These are phyloP conservation scores for Ceriops zippeliana DNA, from an alignment of 345 rosid species.

Conservation along the genomic window DNA sequence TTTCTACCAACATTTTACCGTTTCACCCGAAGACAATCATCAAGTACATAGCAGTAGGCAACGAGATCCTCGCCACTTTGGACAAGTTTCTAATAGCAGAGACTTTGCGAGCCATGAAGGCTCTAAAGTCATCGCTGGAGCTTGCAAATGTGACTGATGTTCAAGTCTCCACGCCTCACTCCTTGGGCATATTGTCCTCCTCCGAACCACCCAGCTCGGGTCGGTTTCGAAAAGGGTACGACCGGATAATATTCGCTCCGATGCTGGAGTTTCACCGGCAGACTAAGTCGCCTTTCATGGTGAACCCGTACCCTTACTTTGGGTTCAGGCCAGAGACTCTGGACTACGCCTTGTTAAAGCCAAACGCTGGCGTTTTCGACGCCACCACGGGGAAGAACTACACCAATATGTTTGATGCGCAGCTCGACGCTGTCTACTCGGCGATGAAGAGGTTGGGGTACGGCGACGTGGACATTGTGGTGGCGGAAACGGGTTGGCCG, in stretches of 20 bases:
- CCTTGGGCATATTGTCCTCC: slow-evolving; percentile 59
- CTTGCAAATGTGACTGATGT: slow-evolving; percentile 47
- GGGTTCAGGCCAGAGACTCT: slow-evolving; percentile 50
- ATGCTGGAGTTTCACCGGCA: slow-evolving; percentile 63
- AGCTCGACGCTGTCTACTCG: slow-evolving; percentile 56
- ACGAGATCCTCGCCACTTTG: slow-evolving; percentile 64
- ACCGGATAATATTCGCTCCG: slow-evolving; percentile 55
- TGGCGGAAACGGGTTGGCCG: slow-evolving; percentile 67
- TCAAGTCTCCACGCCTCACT: slow-evolving; percentile 69
- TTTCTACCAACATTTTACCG: slow-evolving; percentile 50
- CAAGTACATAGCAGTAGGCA: slow-evolving; percentile 64
- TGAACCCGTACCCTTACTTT: slow-evolving; percentile 87
- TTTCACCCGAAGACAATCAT: slow-evolving; percentile 47
- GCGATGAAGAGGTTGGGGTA: slow-evolving; percentile 73
- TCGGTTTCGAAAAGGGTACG: slow-evolving; percentile 62
- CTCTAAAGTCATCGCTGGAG: slow-evolving; percentile 50
- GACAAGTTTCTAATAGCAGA: slow-evolving; percentile 54
- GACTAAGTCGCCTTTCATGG: slow-evolving; percentile 80
- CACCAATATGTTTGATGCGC: slow-evolving; percentile 69
- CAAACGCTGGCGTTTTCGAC: slow-evolving; percentile 51
- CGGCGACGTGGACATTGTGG: slow-evolving; percentile 58
- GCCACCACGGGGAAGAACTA: slow-evolving; percentile 44
- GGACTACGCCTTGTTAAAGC: slow-evolving; percentile 68
- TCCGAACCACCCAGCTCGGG: slow-evolving; percentile 81
- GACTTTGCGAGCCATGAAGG: slow-evolving; percentile 65